Evolutionary conservation across 352 stramenopile genomes (phyloP).

Genomic region (Globisporangium nunn): DNA sequence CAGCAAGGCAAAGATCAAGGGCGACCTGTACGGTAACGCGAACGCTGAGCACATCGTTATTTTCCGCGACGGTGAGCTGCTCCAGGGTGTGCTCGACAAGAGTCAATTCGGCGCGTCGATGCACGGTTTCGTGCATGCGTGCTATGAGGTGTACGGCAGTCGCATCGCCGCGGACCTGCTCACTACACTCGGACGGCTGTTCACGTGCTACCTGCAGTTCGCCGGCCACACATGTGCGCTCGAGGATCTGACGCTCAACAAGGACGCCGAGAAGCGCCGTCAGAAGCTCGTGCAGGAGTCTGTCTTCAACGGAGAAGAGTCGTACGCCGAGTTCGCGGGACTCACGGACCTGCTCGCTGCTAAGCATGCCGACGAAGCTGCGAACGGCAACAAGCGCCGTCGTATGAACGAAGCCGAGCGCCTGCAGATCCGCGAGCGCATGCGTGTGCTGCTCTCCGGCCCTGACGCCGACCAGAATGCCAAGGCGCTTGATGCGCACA

Average conservation of each 20-base stretch:
- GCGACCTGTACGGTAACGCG: slow-evolving; percentile 89
- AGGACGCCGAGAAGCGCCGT: slow-evolving; percentile 88
- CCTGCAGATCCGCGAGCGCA: slow-evolving; percentile 59
- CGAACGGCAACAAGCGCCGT: slow-evolving; percentile 49
- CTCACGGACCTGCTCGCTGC: slow-evolving; percentile 56
- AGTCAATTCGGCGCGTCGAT: slow-evolving; percentile 97
- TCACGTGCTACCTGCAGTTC: slow-evolving; percentile 98
- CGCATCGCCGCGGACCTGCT: slow-evolving; percentile 79
- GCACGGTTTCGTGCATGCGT: slow-evolving; percentile 96
- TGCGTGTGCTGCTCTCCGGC: slow-evolving; percentile 66
- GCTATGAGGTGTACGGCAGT: slow-evolving; percentile 90
- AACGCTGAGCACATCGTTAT: slow-evolving; percentile 97
- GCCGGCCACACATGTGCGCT: slow-evolving; percentile 98
- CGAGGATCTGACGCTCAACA: slow-evolving; percentile 97
- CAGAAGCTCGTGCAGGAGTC: slow-evolving; percentile 85
- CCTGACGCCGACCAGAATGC: slow-evolving; percentile 68
- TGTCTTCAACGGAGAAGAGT: slow-evolving; percentile 72
- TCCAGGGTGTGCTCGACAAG: slow-evolving; percentile 98
- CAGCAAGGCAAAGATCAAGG: slow-evolving; percentile 96
- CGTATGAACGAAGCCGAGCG: slow-evolving; percentile 83
- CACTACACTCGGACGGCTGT: slow-evolving; percentile 86
- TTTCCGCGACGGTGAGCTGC: slow-evolving; percentile 93
- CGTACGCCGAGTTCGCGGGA: slow-evolving; percentile 80
- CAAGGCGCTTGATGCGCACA: slow-evolving; percentile 80
- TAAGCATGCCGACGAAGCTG: slow-evolving; percentile 46